Base-by-base conservation (phyloP, 495 filamentous ascomycete genomes). In the Podospora bellae-mahoneyi region DNA sequence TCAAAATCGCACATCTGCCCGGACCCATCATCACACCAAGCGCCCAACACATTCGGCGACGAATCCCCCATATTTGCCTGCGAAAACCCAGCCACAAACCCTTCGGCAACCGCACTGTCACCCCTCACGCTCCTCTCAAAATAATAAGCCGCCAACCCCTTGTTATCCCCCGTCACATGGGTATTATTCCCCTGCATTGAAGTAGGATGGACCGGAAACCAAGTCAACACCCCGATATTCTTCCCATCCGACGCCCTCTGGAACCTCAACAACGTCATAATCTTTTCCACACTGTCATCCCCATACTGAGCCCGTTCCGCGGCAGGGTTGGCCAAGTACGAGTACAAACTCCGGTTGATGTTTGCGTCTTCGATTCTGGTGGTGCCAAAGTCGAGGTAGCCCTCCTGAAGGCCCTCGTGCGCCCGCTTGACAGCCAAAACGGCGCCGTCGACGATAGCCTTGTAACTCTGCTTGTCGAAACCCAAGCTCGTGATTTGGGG, bases 61-160 rank as follows among this genome's bases (percentile, higher is more conserved):
- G 93, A 96, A 72, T 99, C 95, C 20, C 95, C 95, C 60, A 97
- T 93, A 73, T 93, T 99, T 4, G 92, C 88, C 77, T 97, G 94
- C 2, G 92, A 94, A 75, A 99, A 99, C 0, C 91, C 95, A 7
- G 95, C 92, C 18, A 99, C 90, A 69, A 93, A 96, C 26, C 84
- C 84, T 2, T 82, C 74, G 0, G 84, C 83, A 2, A 82, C 84
- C 7, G 71, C 78, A 20, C 69, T 64, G 58, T 82, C 76, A 16
- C 68, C 81, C 34, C 79, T 74, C 60, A 92, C 85, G 39, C 86
- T 88, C 71, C 91, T 82, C 77, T 99, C 95, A 66, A 97, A 90
- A 26, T 94, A 83, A 71, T 89, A 87, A 3, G 92, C 91, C 13
- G 93, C 91, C 3, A 97, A 89, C 4, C 94, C 94, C 79, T 99